phyloP scores from a whole-genome alignment of 1,284 basidiomycete genomes.

The Puccinia coronata region DNA sequence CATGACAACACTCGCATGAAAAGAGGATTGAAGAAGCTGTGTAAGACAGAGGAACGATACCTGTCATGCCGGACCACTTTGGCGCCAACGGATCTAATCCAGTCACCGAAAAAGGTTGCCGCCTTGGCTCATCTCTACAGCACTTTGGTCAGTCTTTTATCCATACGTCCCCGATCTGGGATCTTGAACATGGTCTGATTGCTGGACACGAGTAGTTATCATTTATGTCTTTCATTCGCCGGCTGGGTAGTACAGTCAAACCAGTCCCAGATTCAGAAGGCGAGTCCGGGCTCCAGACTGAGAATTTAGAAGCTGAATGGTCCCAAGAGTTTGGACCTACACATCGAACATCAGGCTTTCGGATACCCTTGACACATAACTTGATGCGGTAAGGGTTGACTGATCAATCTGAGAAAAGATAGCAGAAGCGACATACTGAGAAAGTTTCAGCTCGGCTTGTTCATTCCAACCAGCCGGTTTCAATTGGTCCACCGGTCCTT shows the following conservation, averaged over 20 bases:
- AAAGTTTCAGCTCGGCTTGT: background rate
- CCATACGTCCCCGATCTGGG: background rate
- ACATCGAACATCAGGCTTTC: slow-evolving; percentile 60
- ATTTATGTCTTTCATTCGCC: slow-evolving; percentile 43
- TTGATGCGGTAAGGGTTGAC: slow-evolving; percentile 15
- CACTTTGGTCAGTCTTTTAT: slow-evolving; percentile 70
- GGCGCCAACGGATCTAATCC: slow-evolving; percentile 70
- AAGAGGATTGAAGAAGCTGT: slow-evolving; percentile 63
- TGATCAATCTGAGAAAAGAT: background rate
- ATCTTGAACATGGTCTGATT: slow-evolving; percentile 51
- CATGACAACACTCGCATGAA: slow-evolving; percentile 4
- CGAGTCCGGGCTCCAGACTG: slow-evolving; percentile 1
- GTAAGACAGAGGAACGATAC: slow-evolving; percentile 71
- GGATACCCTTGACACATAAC: slow-evolving; percentile 66
- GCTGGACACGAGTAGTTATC: slow-evolving; percentile 46
- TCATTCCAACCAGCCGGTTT: slow-evolving; percentile 68
- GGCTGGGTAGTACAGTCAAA: slow-evolving; percentile 35
- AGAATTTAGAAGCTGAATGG: slow-evolving; percentile 59
- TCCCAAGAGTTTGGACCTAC: slow-evolving; percentile 50
- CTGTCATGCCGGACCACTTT: slow-evolving; percentile 64
- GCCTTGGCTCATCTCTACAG: slow-evolving; percentile 78
- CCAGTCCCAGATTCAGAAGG: slow-evolving; percentile 27
- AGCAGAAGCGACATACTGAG: background rate
- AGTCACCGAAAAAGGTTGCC: slow-evolving; percentile 73
- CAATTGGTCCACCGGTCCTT: slow-evolving; percentile 86